Base-by-base conservation (phyloP, 1,284 basidiomycete genomes). In the Apiotrichum gracile region DNA sequence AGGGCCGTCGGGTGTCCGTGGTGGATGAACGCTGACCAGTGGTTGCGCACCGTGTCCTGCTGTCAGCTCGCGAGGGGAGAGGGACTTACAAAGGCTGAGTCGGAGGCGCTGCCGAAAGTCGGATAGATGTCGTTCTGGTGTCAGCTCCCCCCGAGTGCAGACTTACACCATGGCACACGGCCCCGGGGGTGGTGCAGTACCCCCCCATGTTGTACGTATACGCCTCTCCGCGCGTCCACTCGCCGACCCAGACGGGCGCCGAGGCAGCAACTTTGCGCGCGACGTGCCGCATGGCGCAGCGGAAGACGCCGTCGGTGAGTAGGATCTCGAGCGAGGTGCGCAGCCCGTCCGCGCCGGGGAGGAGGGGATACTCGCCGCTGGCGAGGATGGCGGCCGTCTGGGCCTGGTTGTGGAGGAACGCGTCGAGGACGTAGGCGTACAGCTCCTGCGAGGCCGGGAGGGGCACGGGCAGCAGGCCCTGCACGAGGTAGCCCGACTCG, bases 241-340 rank as follows among this genome's bases (percentile, higher is more conserved):
- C 70, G 19, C 84, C 87, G 13, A 88, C 83, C 67, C 79, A 89
- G 12, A 82, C 85, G 19, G 7, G 84, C 86, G 14, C 87, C 86
- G 43, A 79, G 68, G 24, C 70, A 1, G 81, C 81, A 84, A 85
- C 89, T 55, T 76, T 78, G 26, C 81, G 75, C 0, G 85, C 83
- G 49, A 87, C 83, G 8, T 82, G 82, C 82, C 85, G 86, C 31
- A 78, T 78, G 13, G 86, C 74, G 72, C 87, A 89, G 37, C 64
- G 56, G 67, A 66, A 74, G 8, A 58, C 62, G 22, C 58, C 68
- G 68, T 90, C 87, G 2, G 86, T 88, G 27, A 82, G 83, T 13
- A 88, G 68, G 26, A 67, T 59, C 65, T 85, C 78, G 27, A 89
- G 74, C 50, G 81, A 79, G 16, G 76, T 68, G 31, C 87, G 79